These are phyloP conservation scores for Taphrina flavorubra DNA, from an alignment of 1,139 yeast genomes.

Conservation along the genomic window DNA sequence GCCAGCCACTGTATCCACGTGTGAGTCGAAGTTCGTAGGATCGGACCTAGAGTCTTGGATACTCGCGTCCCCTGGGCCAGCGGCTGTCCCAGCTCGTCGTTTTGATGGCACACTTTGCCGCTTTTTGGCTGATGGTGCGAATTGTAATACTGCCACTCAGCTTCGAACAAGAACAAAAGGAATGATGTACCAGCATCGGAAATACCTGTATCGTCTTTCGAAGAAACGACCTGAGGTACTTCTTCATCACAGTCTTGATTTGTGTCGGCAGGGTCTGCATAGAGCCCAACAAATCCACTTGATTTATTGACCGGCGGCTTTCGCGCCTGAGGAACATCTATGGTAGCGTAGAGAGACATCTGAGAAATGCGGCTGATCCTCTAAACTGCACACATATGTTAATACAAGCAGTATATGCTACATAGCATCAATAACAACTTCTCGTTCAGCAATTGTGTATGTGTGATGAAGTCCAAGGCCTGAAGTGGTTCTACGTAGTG, in stretches of 20 bases:
- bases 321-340: neutral
- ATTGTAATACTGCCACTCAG: slow-evolving; percentile 31
- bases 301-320: neutral
- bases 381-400: too few species aligned
- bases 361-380: neutral
- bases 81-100: neutral
- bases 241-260: neutral
- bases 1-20: neutral
- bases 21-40: neutral
- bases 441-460: too few species aligned
- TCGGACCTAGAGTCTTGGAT: too few species aligned
- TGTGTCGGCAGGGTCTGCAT: slow-evolving; percentile 8
- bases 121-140: slow-evolving; percentile 14
- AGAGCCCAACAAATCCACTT: slow-evolving; percentile 22
- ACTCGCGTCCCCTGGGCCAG: too few species aligned
- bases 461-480: too few species aligned
- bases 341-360: slow-evolving; percentile 44
- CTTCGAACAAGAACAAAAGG: neutral
- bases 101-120: neutral
- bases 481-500: too few species aligned
- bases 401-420: too few species aligned
- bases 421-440: too few species aligned
- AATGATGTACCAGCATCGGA: slow-evolving; percentile 21
- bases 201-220: neutral
- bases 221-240: too few species aligned